Percentiles rank a stretch among this genome's conserved stretches.
Evolutionary conservation across 345 rosid genomes (phyloP).

Genomic region (Ricinus communis): DNA sequence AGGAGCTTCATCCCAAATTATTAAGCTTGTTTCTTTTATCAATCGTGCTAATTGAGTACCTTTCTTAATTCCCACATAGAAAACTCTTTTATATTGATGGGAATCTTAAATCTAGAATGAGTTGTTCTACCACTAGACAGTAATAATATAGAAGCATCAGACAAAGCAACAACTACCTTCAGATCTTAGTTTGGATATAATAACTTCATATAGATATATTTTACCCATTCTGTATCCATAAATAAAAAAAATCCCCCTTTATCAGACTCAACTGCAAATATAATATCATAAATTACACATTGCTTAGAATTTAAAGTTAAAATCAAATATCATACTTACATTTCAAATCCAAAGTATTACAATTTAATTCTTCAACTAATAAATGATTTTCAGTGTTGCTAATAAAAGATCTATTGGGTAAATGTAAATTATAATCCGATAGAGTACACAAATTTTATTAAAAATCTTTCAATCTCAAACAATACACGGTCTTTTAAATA

Average conservation of each 20-base stretch:
- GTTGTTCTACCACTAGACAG: not conserved
- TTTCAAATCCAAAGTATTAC: not conserved
- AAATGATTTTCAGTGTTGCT: not conserved
- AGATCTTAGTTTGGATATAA: not conserved
- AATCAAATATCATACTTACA: too few relatives aligned
- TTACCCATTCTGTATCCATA: not conserved
- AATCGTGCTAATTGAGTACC: not conserved
- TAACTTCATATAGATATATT: not conserved
- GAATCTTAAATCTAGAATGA: conserved; percentile 11
- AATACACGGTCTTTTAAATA: not conserved
- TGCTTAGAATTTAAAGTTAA: too few relatives aligned
- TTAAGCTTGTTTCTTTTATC: not conserved
- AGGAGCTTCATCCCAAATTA: conserved; percentile 15
- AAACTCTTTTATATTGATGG: not conserved
- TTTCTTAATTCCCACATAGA: conserved; percentile 11
- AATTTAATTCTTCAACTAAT: not conserved
- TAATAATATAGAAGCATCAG: not conserved
- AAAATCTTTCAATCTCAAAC: not conserved
- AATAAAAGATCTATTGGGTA: not conserved
- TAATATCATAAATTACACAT: too few relatives aligned
- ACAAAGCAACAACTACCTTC: not conserved
- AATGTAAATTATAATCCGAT: not conserved
- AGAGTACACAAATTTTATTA: not conserved
- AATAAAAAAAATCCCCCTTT: too few relatives aligned
- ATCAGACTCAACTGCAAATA: too few relatives aligned